Evolutionary conservation across 2,329 filamentous ascomycete genomes (phyloP), one percentile per base, ranked within the genome.

Genomic region (Penicillium sp.): DNA sequence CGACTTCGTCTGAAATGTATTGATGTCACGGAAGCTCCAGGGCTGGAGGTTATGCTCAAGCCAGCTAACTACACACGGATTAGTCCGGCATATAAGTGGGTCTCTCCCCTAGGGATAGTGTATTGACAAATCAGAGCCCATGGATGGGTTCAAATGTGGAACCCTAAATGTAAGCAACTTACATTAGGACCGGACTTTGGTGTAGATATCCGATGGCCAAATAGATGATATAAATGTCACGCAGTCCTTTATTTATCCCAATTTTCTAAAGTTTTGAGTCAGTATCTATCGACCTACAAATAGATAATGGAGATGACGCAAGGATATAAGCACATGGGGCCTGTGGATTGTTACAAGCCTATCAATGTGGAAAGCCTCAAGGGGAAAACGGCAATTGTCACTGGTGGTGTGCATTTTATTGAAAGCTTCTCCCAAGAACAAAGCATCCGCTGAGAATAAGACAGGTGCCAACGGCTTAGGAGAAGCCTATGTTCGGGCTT

Each of bases 331-430:
- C 35, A 38, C 26, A 18, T 8, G 11, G 19, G 45, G 10, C 32
- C 27, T 18, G 10, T 34, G 5, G 29, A 44, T 30, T 44, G 42
- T 8, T n/a, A 27, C 39, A 26, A n/a, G 39, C 39, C 39, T n/a
- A 41, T 41, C 29, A 18, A 44, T 14, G 29, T 44, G 10, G 42
- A 30, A 10, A 14, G 8, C 19, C 43, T 70, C n/a, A 63, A 61
- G 14, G 68, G 65, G 11, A 70, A 71, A 53, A 70, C 66, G 1
- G 68, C 67, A n/a, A 61, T 71, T 29, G 61, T 71, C 19, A 71
- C 69, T 11, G 51, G 51, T 14, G 51, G 51, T 53, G 30, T 1
- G 36, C 19, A 5, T 3, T 7, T 2, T 8, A 27, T 41, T 16
- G 2, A 4, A 30, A 23, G 23, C 3, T 23, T 23, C 23, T 23